Percentiles rank a stretch among this genome's conserved stretches.
Conservation (phyloP, 208 protist species). For the Herpetomonas tarakana region DNA sequence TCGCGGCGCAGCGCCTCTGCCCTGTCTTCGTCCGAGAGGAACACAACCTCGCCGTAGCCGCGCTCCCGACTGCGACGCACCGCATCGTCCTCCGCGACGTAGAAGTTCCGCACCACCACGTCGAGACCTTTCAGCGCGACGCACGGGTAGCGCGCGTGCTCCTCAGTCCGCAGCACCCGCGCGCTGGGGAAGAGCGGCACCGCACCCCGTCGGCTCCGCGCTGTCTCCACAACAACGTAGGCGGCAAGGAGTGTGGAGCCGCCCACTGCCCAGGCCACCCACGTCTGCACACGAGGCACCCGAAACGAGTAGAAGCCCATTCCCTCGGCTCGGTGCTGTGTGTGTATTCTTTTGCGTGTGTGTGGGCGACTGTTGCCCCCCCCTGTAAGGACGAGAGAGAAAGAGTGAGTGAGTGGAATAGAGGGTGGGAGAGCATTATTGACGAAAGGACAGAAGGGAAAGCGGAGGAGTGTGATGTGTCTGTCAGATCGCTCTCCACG, state of each 20-base stretch:
- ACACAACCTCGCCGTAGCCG: conserved; percentile 8
- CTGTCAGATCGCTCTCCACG: too few relatives aligned
- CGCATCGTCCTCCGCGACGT: conserved; percentile 21
- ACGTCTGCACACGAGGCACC: conserved; percentile 4
- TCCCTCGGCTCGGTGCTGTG: too few relatives aligned
- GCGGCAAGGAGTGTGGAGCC: conserved; percentile 7
- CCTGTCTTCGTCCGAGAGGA: neutral
- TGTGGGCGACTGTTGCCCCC: too few relatives aligned
- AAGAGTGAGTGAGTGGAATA: conserved; percentile 2
- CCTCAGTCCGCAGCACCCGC: conserved; percentile 40
- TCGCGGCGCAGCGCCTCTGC: neutral
- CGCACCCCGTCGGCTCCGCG: conserved; percentile 16
- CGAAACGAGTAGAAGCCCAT: conserved; percentile 5
- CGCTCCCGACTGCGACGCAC: neutral
- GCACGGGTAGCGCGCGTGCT: conserved; percentile 65
- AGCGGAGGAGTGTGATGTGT: too few relatives aligned
- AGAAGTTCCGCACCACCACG: conserved; percentile 79
- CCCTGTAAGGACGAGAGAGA: conserved; percentile 3
- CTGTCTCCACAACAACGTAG: conserved; percentile 21
- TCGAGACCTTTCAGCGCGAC: conserved; percentile 58
- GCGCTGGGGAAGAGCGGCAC: conserved; percentile 44
- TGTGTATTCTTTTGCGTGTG: too few relatives aligned
- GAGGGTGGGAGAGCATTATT: too few relatives aligned
- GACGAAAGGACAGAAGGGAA: neutral
- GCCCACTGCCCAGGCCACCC: conserved; percentile 9